Evolutionary conservation across 2,329 filamentous ascomycete genomes (phyloP), one percentile per base, ranked within the genome.

Genomic region (Cladosporium halotolerans): DNA sequence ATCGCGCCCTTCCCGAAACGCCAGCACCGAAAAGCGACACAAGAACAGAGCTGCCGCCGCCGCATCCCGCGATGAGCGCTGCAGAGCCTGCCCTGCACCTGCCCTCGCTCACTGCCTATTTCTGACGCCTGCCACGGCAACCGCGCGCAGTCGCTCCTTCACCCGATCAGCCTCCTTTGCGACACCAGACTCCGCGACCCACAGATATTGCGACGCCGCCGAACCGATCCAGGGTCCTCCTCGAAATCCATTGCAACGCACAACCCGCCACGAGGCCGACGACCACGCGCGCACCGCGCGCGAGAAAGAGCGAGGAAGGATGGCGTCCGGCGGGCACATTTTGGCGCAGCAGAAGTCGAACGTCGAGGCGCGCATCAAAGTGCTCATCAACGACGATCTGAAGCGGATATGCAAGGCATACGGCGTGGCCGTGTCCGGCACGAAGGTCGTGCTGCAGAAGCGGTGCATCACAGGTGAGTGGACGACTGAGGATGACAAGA

Each of bases 401-500:
- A 88, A 89, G 63, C 78, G 78, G 49, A 85, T 97, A 60, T 87
- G 92, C 66, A 80, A 82, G 58, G 76, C 80, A 56, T 88, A 95
- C 72, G 80, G 83, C 44, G 76, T 95, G 34, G 80, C 82, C 60
- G 86, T 88, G 56, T 88, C 85, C 28, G 93, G 93, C 16, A 85
- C 93, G 64, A 99, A 99, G 76, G 82, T 83, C 33, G 81, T 87
- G 40, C 75, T 97, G 55, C 90, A 96, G 71, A 74, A 75, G 55
- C 85, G 92, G 63, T 87, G 96, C 57, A 81, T 86, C 58, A 76
- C 81, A 55, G 81, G 93, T 97, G 60, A 65, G 65, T 58, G 32
- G 1, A 18, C n/a, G 32, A 9, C 39, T 28, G 23, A 28, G 4
- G 23, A 28, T 7, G 32, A 28, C 23, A 2, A 28, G 23, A 28